Evolutionary conservation across 169 alveolate genomes (phyloP).

Genomic region (Plasmodium sp.): DNA sequence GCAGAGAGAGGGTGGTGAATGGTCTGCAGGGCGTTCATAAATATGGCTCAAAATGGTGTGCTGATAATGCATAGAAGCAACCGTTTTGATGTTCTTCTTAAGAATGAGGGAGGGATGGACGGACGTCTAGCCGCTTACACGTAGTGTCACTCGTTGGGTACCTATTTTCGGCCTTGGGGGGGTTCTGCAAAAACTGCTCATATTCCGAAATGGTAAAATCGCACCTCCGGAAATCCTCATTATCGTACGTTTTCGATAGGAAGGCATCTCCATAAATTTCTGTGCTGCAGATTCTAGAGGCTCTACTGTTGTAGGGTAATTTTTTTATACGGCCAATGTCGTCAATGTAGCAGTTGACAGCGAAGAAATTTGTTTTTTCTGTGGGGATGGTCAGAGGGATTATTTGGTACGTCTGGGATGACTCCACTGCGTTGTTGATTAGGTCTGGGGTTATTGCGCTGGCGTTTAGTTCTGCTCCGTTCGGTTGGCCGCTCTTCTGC

Average conservation of each 20-base stretch:
- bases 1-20: not conserved
- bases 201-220: constrained; percentile 85
- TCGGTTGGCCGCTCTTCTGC: not conserved
- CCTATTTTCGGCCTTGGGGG: constrained; percentile 91
- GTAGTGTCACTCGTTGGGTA: constrained; percentile 10
- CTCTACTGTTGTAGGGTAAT: constrained; percentile 90
- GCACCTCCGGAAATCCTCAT: constrained; percentile 87
- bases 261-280: constrained; percentile 93
- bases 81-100: not conserved
- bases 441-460: constrained; percentile 40
- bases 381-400: constrained; percentile 91
- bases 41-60: not conserved
- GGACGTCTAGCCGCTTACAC: not conserved
- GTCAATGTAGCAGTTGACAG: constrained; percentile 91
- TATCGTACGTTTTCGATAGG: constrained; percentile 90
- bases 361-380: constrained; percentile 83
- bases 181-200: constrained; percentile 84
- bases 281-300: constrained; percentile 89
- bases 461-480: constrained; percentile 1
- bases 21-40: not conserved
- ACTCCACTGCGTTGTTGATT: constrained; percentile 54
- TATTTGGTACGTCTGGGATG: constrained; percentile 83
- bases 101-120: not conserved
- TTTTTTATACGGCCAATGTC: constrained; percentile 90
- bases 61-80: not conserved